Conservation (phyloP, 108 stramenopile genomes). For the Cyclotella baltica region DNA sequence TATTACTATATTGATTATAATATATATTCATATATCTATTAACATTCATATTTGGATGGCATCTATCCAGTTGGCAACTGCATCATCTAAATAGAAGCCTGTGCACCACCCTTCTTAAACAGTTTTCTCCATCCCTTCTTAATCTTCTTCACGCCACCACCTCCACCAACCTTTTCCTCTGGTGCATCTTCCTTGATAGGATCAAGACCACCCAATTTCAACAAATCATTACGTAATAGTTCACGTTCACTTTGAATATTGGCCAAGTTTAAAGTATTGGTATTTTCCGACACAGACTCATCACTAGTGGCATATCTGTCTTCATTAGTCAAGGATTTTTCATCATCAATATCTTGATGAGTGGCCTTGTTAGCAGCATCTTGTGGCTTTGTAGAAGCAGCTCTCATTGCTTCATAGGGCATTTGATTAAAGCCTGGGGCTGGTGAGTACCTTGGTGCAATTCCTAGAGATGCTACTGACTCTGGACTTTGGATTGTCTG, state of each 20-base stretch:
- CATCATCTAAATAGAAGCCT: conserved; percentile 2
- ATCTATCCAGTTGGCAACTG: too few relatives aligned
- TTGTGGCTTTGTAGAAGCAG: not conserved
- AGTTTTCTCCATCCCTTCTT: conserved; percentile 38
- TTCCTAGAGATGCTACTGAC: conserved; percentile 27
- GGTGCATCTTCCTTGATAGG: conserved; percentile 25
- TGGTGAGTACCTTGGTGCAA: conserved; percentile 21
- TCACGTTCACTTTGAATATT: conserved; percentile 2
- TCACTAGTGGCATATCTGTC: conserved; percentile 34
- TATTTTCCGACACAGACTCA: conserved; percentile 12
- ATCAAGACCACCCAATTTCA: conserved; percentile 28
- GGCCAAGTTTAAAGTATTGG: not conserved
- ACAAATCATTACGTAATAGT: not conserved
- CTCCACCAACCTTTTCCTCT: conserved; percentile 15
- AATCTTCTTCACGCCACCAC: conserved; percentile 14
- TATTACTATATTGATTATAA: too few relatives aligned
- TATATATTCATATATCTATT: not conserved
- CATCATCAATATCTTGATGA: not conserved
- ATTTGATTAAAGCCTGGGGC: conserved; percentile 20
- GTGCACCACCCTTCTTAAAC: conserved; percentile 17
- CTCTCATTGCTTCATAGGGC: conserved; percentile 11
- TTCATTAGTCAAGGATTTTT: not conserved
- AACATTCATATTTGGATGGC: too few relatives aligned
- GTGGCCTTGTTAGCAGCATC: not conserved
- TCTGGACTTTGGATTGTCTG: not conserved